phyloP scores from a whole-genome alignment of 768 basidiomycete genomes.

The Suillus ampliporus region DNA sequence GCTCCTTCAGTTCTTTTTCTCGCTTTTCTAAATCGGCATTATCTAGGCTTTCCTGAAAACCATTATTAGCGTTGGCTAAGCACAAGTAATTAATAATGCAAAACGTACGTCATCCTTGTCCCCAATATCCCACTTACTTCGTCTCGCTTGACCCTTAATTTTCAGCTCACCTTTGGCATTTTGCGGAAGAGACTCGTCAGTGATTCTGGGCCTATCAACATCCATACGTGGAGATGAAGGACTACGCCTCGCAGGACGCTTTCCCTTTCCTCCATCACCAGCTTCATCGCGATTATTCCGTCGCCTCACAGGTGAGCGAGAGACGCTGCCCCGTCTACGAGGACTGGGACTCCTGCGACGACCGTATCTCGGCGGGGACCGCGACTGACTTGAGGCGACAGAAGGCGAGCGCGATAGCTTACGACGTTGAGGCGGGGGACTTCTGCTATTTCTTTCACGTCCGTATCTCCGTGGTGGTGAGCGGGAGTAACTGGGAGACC shows the following conservation, averaged over 20 bases:
- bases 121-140: slow-evolving; percentile 57
- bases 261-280: slow-evolving; percentile 19
- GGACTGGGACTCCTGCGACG: slow-evolving; percentile 53
- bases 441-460: slow-evolving; percentile 53
- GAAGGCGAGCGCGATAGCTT: slow-evolving; percentile 38
- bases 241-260: slow-evolving; percentile 32
- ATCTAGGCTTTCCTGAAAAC: slow-evolving; percentile 22
- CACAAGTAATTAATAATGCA: background rate
- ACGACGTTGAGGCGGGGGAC: slow-evolving; percentile 51
- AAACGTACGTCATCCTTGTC: slow-evolving; percentile 17
- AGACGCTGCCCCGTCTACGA: slow-evolving; percentile 39
- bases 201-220: slow-evolving; percentile 27
- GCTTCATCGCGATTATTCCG: slow-evolving; percentile 32
- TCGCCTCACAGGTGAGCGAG: slow-evolving; percentile 41
- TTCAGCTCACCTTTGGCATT: slow-evolving; percentile 58
- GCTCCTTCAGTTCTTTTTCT: slow-evolving; percentile 84
- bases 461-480: slow-evolving; percentile 50
- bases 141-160: slow-evolving; percentile 76
- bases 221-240: slow-evolving; percentile 30
- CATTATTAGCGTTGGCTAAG: background rate
- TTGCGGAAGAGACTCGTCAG: slow-evolving; percentile 37
- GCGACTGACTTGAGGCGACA: slow-evolving; percentile 45
- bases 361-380: slow-evolving; percentile 45
- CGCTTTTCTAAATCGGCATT: slow-evolving; percentile 61
- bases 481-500: slow-evolving; percentile 53